Evolutionary conservation across 1,284 basidiomycete species (phyloP).

Genomic region (Austropuccinia psidii): DNA sequence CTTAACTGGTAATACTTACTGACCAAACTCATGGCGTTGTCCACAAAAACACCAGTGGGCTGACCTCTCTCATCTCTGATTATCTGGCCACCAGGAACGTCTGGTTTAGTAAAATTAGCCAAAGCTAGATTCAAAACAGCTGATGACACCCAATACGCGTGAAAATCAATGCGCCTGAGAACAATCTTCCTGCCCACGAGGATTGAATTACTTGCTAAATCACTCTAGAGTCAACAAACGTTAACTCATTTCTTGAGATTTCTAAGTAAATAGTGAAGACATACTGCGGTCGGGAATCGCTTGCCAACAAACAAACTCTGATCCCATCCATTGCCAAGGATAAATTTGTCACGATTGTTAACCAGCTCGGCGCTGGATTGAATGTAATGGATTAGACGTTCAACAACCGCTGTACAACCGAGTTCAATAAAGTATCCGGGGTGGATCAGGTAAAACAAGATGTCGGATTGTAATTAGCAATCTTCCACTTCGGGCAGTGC

Average conservation of each 20-base stretch:
- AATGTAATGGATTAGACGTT: conserved; percentile 40
- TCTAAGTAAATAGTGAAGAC: neutral
- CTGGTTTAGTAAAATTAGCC: conserved; percentile 22
- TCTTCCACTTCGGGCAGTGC: neutral
- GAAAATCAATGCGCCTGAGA: conserved; percentile 43
- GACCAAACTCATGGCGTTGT: conserved; percentile 45
- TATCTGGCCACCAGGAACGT: conserved; percentile 40
- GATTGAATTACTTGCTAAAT: conserved; percentile 37
- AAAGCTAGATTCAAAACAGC: conserved; percentile 38
- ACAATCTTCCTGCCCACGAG: conserved; percentile 40
- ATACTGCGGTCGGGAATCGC: conserved; percentile 40
- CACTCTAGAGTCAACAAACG: conserved; percentile 9
- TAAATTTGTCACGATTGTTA: conserved; percentile 37
- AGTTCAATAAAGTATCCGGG: too few relatives aligned
- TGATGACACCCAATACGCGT: conserved; percentile 43
- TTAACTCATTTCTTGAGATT: neutral
- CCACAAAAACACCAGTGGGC: conserved; percentile 44
- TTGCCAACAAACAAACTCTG: conserved; percentile 42
- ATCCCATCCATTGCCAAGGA: conserved; percentile 44
- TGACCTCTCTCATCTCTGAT: conserved; percentile 38
- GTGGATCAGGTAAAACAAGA: too few relatives aligned
- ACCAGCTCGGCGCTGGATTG: conserved; percentile 37
- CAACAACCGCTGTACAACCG: conserved; percentile 39
- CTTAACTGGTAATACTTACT: conserved; percentile 1
- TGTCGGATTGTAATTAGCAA: too few relatives aligned